A percentile compares a stretch with the other conserved stretches of the same genome.
phyloP scores from a whole-genome alignment of 495 filamentous ascomycete species.

The Articulospora tetracladia region DNA sequence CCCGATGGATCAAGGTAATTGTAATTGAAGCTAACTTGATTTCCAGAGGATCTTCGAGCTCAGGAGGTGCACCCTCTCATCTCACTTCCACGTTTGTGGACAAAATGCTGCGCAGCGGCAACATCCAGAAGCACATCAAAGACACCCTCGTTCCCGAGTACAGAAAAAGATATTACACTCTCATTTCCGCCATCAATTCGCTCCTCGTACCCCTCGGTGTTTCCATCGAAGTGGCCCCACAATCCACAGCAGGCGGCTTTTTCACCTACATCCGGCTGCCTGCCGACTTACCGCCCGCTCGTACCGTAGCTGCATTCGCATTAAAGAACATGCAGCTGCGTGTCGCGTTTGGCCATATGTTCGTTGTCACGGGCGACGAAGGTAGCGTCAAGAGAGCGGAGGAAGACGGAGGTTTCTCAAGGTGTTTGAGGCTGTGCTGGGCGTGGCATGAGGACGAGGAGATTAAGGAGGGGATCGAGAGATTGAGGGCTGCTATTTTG shows the following conservation, averaged over 20 bases:
- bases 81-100: not conserved
- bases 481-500: not conserved
- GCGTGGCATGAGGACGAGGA: constrained; percentile 1
- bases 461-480: not conserved
- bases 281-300: not conserved
- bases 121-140: not conserved
- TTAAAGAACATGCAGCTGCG: not conserved
- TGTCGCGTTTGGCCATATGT: not conserved
- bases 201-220: not conserved
- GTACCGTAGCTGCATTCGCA: not conserved
- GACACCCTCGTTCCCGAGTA: not conserved
- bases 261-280: not conserved
- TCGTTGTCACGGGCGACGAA: not conserved
- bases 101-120: not conserved
- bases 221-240: not conserved
- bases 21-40: not conserved
- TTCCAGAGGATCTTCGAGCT: not conserved
- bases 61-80: not conserved
- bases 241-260: not conserved
- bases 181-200: not conserved
- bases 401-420: not conserved
- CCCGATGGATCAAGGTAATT: not conserved
- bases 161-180: not conserved
- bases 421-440: not conserved
- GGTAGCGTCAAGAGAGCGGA: not conserved